Conservation (phyloP, 768 basidiomycete genomes). For the Amylocystis lapponica region DNA sequence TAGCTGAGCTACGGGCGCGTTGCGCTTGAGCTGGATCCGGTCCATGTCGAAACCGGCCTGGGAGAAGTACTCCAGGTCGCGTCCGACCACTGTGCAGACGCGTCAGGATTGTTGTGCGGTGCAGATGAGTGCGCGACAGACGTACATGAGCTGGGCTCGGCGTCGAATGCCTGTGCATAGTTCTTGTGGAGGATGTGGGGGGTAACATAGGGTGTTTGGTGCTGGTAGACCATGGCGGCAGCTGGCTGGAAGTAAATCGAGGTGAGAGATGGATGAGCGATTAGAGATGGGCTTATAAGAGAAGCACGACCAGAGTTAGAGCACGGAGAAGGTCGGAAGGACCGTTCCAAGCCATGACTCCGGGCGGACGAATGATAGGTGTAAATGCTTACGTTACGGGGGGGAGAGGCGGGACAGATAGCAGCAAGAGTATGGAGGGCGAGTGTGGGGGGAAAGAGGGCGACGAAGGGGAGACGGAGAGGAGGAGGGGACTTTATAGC, state of each 20-base stretch:
- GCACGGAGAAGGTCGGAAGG: neutral
- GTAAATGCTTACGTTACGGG: neutral
- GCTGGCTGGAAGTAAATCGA: neutral
- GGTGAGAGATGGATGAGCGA: neutral
- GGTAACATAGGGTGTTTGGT: conserved; percentile 80
- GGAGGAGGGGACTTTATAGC: conserved; percentile 14
- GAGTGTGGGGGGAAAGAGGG: neutral
- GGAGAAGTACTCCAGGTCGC: conserved; percentile 94
- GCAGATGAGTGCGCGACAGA: conserved; percentile 15
- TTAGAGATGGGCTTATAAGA: neutral
- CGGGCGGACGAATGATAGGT: neutral
- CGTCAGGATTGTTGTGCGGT: neutral
- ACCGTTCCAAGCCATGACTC: neutral
- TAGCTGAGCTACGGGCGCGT: conserved; percentile 81
- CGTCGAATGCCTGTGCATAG: conserved; percentile 72
- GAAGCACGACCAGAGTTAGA: neutral
- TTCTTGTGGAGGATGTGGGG: conserved; percentile 86
- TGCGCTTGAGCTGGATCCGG: conserved; percentile 92
- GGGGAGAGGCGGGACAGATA: too few relatives aligned
- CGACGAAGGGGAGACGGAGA: conserved; percentile 1
- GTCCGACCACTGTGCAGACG: conserved; percentile 66
- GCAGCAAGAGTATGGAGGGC: neutral
- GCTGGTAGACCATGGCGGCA: conserved; percentile 57
- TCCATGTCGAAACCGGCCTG: conserved; percentile 99
- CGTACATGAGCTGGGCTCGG: conserved; percentile 57